Percentiles rank a stretch among this genome's conserved stretches.
Evolutionary conservation across 257 asterid species (phyloP).

Genomic region (Linaria vulgaris): DNA sequence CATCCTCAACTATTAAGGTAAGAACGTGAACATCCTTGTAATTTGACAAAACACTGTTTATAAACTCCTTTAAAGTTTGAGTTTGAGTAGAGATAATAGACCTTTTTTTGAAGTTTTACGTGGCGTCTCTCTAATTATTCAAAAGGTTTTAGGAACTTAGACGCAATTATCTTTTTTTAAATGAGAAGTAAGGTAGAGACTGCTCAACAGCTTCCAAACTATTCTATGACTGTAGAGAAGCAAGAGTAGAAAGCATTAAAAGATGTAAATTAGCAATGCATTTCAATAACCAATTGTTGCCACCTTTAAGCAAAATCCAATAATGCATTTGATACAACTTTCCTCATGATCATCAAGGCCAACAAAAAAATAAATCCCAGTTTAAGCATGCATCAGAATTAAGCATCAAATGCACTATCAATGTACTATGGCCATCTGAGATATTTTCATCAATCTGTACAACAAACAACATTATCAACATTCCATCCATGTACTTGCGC

Average conservation of each 20-base stretch:
- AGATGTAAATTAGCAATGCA: not conserved
- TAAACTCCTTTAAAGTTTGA: no score
- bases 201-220: not conserved
- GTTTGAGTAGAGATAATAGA: no score
- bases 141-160: no score
- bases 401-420: constrained; percentile 16
- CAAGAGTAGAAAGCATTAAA: not conserved
- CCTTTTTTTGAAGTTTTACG: no score
- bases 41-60: no score
- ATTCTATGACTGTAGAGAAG: not conserved
- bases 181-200: not conserved
- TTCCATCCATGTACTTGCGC: constrained; percentile 5
- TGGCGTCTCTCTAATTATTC: no score
- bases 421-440: constrained; percentile 26
- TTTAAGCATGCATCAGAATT: constrained; percentile 15
- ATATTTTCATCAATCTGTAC: constrained; percentile 26
- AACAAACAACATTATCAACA: constrained; percentile 14
- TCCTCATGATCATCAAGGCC: constrained; percentile 25
- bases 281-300: not conserved
- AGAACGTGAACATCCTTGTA: no score
- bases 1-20: no score
- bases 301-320: constrained; percentile 4
- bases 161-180: no score
- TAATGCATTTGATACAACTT: constrained; percentile 22
- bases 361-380: constrained; percentile 17